phyloP scores from a whole-genome alignment of 495 filamentous ascomycete genomes.

The Chaetomidium leptoderma region DNA sequence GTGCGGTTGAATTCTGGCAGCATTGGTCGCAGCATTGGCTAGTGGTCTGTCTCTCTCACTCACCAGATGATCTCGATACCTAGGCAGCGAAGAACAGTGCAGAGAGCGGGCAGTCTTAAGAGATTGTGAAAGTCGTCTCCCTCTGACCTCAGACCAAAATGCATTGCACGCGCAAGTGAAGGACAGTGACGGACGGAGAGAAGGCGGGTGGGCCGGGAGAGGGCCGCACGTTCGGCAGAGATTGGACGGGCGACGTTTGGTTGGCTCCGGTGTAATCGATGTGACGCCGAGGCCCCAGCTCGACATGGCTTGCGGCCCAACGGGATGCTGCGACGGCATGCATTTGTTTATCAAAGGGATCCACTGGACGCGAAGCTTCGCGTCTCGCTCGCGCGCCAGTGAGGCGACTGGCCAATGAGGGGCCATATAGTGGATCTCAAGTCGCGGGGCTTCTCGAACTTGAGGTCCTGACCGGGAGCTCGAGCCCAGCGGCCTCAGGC shows the following conservation, averaged over 20 bases:
- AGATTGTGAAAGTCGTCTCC: background rate
- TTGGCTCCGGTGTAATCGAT: constrained; percentile 9
- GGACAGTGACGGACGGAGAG: background rate
- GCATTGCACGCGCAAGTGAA: background rate
- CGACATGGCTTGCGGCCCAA: constrained; percentile 19
- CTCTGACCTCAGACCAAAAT: constrained; percentile 2
- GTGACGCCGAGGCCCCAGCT: constrained; percentile 8
- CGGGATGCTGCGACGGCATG: constrained; percentile 17
- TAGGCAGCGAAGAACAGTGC: background rate
- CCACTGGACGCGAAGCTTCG: constrained; percentile 21
- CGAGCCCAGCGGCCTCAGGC: background rate
- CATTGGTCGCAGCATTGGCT: constrained; percentile 4
- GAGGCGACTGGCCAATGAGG: constrained; percentile 7
- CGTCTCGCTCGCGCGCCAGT: constrained; percentile 14
- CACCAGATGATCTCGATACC: constrained; percentile 3
- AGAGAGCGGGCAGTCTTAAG: background rate
- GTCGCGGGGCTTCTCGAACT: constrained; percentile 2
- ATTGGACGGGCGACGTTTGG: constrained; percentile 12
- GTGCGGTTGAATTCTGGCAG: background rate
- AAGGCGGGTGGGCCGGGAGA: background rate
- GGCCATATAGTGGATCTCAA: background rate
- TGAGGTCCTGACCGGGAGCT: background rate
- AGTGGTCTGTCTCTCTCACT: too few species aligned
- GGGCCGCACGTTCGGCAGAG: constrained; percentile 10
- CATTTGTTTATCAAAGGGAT: constrained; percentile 20